Evolutionary conservation across 148 eudicot genomes (phyloP), one percentile per base, ranked within the genome.

Genomic region (Chenopodium formosanum): DNA sequence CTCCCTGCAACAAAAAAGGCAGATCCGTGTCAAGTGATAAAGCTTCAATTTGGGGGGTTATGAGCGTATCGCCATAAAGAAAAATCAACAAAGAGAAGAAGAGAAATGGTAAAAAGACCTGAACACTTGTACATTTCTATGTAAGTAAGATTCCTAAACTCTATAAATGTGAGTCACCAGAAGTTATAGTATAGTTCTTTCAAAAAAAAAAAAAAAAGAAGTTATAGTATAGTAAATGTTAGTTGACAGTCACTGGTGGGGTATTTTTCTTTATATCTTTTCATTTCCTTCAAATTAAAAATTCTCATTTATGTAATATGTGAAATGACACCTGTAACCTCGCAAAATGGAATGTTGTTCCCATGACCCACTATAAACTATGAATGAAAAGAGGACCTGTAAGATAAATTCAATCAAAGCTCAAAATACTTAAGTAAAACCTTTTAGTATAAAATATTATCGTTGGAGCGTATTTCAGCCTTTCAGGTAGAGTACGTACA

Each of bases 1-100:
- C 48, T 90, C 89, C 87, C 99, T 96, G 91, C 82, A 53, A 80
- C 66, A 53, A 84, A 79, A 40, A 78, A 74, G 20, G 67, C 37
- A 73, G 37, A 37, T 34, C 9, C 14, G 72, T 32, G 29, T 27
- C 63, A 52, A n/a, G 44, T 40, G 31, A 62, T 17, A 73, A 23
- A 70, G 22, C 19, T 29, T 48, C 53, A 67, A n/a, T 69, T 69
- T 69, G 22, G 32, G 73, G 44, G 14, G 2, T 13, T 56, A 6
- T 56, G 62, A 9, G 25, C 65, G n/a, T 22, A 23, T 62, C 25
- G 10, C 53, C 27, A 22, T 20, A 29, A 72, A 44, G 31, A 48
- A 70, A 46, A 44, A 72, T 11, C 50, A 22, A 20, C 13, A 44
- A 70, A 37, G 25, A 37, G 16, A 69, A 4, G 44, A 29, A 69